Evolutionary conservation across 106 monocot species (phyloP).

Genomic region (Allium cepa): DNA sequence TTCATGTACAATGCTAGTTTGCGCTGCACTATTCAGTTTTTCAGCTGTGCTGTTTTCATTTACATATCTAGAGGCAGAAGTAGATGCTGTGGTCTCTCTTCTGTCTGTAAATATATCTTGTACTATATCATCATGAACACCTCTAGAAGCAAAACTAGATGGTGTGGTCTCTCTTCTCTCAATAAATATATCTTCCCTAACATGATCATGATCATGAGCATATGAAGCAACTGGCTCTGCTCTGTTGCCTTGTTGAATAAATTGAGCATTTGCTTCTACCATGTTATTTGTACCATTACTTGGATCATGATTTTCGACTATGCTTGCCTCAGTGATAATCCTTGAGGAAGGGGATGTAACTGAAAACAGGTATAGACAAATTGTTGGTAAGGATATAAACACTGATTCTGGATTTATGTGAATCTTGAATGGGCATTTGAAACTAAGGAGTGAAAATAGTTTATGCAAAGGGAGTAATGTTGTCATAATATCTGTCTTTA

Average conservation of each 20-base stretch:
- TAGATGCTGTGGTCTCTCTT: background rate
- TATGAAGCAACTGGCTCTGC: slow-evolving; percentile 16
- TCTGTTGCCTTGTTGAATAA: background rate
- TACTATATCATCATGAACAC: background rate
- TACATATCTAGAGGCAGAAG: background rate
- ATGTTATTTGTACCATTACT: background rate
- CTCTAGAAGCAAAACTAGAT: slow-evolving; percentile 13
- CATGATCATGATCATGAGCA: background rate
- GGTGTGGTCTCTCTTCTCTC: background rate
- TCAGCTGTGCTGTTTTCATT: background rate
- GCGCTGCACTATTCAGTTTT: slow-evolving; percentile 7
- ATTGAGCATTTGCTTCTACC: slow-evolving; percentile 2
- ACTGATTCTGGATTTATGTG: too few species aligned
- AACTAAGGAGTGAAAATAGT: background rate
- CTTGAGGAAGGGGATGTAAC: slow-evolving; percentile 1
- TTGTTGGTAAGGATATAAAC: too few species aligned
- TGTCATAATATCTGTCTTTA: too few species aligned
- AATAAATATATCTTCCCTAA: too few species aligned
- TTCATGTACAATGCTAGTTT: too few species aligned
- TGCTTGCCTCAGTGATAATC: background rate
- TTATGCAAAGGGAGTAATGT: too few species aligned
- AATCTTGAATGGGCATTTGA: background rate
- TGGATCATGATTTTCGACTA: slow-evolving; percentile 4
- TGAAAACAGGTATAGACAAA: slow-evolving; percentile 1
- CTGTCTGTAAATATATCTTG: slow-evolving; percentile 18